Base-by-base conservation (phyloP, 371 early-diverging fungal species). In the Circinella umbellata region DNA sequence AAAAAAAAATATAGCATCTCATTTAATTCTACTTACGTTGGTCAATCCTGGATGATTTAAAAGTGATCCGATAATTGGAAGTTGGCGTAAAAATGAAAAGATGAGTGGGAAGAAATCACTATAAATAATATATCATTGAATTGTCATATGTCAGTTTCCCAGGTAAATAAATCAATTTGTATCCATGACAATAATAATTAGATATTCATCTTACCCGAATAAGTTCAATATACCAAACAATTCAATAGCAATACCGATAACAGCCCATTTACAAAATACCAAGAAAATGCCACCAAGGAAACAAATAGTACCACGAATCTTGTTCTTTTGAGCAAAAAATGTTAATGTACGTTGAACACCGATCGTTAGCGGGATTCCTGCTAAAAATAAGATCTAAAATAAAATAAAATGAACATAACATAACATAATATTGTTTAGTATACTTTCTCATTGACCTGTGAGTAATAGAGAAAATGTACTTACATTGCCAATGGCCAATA, bases 101-200 rank as follows among this genome's bases (percentile, higher is more conserved):
- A 93, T 90, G 42, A 92, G 91, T 0, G 96, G 96, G 87, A 97
- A 96, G 76, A 96, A 97, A 85, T 97, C 96, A 6, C 93, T 95
- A 49, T 51, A 20, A 15, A 27, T 27, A 27, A 27, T 27, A 27
- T 27, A 38, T 66, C 17, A 61, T 7, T 67, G 42, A 42, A 42
- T 42, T 64, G 53, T 49, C 27, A 60, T n/a, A 61, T 61, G 62
- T 63, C 8, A 71, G 51, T 14, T 51, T 63, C 55, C 10, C 34
- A 47, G 0, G 27, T 63, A 1, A 9, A 20, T 11, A 7, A 13
- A 9, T 51, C 35, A 14, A n/a, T 37, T 27, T 20, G 5, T 13
- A 49, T 34, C 64, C 18, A 51, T 27, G 27, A 27, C 27, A 27
- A 27, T 27, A 27, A 27, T 27, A 27, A 27, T 27, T 27, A 38